Conservation (phyloP, 2,329 filamentous ascomycete genomes). For the Didymella pomorum region DNA sequence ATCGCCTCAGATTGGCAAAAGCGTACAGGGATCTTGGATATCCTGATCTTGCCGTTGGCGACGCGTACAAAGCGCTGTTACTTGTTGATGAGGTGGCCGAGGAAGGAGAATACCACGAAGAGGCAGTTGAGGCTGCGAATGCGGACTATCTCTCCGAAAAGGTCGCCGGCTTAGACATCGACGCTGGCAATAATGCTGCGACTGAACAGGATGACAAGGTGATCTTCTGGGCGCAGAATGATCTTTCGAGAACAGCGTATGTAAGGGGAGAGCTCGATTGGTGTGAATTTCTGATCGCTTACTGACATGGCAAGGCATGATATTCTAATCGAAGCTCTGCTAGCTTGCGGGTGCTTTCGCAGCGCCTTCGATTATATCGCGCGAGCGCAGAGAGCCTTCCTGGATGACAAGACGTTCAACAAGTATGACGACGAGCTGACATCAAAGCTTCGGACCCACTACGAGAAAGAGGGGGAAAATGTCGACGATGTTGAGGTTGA, state of each 20-base stretch:
- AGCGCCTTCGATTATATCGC: conserved; percentile 72
- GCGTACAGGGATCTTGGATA: conserved; percentile 80
- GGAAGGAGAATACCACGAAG: conserved; percentile 81
- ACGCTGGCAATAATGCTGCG: not conserved
- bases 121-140: conserved; percentile 64
- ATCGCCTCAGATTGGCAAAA: conserved; percentile 69
- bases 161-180: conserved; percentile 17
- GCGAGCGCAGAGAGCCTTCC: conserved; percentile 65
- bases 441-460: conserved; percentile 31
- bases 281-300: not conserved
- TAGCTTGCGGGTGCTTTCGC: conserved; percentile 68
- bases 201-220: conserved; percentile 4
- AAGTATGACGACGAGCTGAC: conserved; percentile 63
- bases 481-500: conserved; percentile 58
- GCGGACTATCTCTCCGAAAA: conserved; percentile 30
- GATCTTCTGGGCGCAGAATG: conserved; percentile 30
- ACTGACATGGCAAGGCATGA: conserved; percentile 38
- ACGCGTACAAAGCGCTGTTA: conserved; percentile 90
- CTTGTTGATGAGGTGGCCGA: conserved; percentile 82
- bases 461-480: conserved; percentile 32
- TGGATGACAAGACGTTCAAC: conserved; percentile 64
- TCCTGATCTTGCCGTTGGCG: conserved; percentile 86
- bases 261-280: conserved; percentile 17
- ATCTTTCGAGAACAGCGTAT: conserved; percentile 44
- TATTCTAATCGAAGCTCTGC: conserved; percentile 63